Evolutionary conservation across 2,329 filamentous ascomycete species (phyloP).

Genomic region (Sphaerostilbella broomeana): DNA sequence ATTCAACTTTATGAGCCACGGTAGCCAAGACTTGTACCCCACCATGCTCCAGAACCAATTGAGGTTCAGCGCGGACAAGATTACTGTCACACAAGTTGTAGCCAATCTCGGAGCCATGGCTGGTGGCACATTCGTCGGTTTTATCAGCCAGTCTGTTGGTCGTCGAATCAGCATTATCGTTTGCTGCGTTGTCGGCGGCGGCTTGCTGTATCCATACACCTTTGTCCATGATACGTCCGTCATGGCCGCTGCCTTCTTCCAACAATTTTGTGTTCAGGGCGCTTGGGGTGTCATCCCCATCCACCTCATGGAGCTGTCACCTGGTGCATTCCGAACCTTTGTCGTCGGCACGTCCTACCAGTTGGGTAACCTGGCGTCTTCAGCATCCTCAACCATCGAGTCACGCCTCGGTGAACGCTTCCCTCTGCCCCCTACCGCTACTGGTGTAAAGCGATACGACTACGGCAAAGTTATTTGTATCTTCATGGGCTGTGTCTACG

Average conservation of each 20-base stretch:
- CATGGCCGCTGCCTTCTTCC: slow-evolving; percentile 77
- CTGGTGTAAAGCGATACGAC: slow-evolving; percentile 50
- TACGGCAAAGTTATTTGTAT: slow-evolving; percentile 85
- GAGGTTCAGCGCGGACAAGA: slow-evolving; percentile 43
- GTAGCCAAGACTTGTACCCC: slow-evolving; percentile 58
- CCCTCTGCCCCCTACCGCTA: slow-evolving; percentile 54
- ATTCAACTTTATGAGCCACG: slow-evolving; percentile 88
- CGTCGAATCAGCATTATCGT: slow-evolving; percentile 62
- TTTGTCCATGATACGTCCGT: slow-evolving; percentile 57
- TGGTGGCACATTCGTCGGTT: slow-evolving; percentile 62
- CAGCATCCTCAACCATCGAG: slow-evolving; percentile 68
- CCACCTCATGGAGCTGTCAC: slow-evolving; percentile 70
- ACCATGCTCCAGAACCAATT: slow-evolving; percentile 54
- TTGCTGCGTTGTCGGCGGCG: slow-evolving; percentile 60
- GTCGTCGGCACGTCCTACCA: slow-evolving; percentile 71
- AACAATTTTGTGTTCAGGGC: slow-evolving; percentile 73
- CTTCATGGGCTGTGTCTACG: slow-evolving; percentile 81
- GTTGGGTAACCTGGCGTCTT: slow-evolving; percentile 67
- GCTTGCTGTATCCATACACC: slow-evolving; percentile 76
- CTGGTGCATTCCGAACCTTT: slow-evolving; percentile 66
- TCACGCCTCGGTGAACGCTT: slow-evolving; percentile 68
- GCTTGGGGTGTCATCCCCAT: slow-evolving; percentile 74
- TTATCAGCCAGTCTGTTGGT: slow-evolving; percentile 61
- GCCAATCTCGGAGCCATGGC: slow-evolving; percentile 64
- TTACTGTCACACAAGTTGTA: slow-evolving; percentile 66